phyloP scores from a whole-genome alignment of 192 early-diverging fungal genomes.

The Funneliformis mosseae region DNA sequence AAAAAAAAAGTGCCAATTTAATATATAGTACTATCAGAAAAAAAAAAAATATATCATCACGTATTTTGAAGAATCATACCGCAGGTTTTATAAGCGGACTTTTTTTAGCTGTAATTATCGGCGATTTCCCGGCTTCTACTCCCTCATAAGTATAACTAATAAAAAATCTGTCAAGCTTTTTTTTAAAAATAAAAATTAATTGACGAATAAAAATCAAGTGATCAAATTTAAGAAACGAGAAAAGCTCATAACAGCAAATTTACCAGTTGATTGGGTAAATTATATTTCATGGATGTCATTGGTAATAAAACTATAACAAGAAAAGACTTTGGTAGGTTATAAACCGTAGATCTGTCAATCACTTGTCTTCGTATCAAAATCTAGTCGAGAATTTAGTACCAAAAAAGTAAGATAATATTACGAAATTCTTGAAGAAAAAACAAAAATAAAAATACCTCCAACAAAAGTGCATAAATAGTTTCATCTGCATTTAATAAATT shows the following conservation, averaged over 20 bases:
- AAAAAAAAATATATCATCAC: not conserved
- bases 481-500: constrained; percentile 42
- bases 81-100: not conserved
- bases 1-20: not conserved
- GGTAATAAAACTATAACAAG: constrained; percentile 44
- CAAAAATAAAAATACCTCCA: constrained; percentile 40
- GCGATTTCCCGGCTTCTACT: not conserved
- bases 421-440: not conserved
- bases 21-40: not conserved
- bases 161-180: constrained; percentile 33
- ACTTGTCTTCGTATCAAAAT: constrained; percentile 46
- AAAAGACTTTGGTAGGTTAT: constrained; percentile 40
- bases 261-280: constrained; percentile 50
- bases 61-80: not conserved
- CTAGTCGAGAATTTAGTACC: not conserved
- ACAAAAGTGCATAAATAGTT: constrained; percentile 37
- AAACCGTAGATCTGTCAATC: constrained; percentile 39
- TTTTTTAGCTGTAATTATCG: not conserved
- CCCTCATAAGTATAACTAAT: constrained; percentile 30
- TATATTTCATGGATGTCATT: constrained; percentile 34
- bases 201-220: no score
- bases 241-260: not conserved
- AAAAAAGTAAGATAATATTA: not conserved
- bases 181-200: not conserved
- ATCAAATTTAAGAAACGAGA: not conserved